These are phyloP conservation scores for Aspergillus hancockii DNA, from an alignment of 495 filamentous ascomycete genomes.

Conservation along the genomic window DNA sequence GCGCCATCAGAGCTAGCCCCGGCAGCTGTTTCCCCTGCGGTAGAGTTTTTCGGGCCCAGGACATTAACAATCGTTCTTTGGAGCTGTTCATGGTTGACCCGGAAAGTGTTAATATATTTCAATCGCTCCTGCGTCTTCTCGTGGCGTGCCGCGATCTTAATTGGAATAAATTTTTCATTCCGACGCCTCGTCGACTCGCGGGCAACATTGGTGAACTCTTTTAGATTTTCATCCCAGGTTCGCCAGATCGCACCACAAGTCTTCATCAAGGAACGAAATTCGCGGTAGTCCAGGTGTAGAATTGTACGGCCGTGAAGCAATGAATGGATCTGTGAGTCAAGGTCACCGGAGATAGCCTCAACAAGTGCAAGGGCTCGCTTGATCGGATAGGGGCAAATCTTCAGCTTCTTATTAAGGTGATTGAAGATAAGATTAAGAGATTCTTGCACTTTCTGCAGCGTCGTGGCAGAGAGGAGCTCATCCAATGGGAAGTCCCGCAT, in stretches of 20 bases:
- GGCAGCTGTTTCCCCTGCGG: constrained; percentile 46
- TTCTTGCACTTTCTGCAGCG: constrained; percentile 85
- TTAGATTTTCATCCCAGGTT: constrained; percentile 92
- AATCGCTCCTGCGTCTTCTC: constrained; percentile 82
- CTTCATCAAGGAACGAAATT: constrained; percentile 84
- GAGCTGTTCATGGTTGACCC: constrained; percentile 94
- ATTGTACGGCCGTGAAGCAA: constrained; percentile 83
- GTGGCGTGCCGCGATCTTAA: constrained; percentile 87
- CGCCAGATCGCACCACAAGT: constrained; percentile 82
- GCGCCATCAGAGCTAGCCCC: constrained; percentile 55
- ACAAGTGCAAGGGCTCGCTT: constrained; percentile 90
- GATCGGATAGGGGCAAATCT: constrained; percentile 92
- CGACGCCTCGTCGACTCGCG: constrained; percentile 87
- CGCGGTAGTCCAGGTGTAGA: constrained; percentile 87
- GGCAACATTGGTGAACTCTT: constrained; percentile 96
- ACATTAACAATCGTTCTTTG: constrained; percentile 95
- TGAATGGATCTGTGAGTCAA: constrained; percentile 81
- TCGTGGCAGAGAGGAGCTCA: constrained; percentile 89
- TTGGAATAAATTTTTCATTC: constrained; percentile 96
- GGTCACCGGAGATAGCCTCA: constrained; percentile 93
- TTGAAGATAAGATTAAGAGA: constrained; percentile 83
- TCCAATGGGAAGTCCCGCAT: constrained; percentile 98
- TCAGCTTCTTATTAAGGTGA: constrained; percentile 95
- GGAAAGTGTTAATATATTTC: constrained; percentile 90
- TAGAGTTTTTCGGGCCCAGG: constrained; percentile 66